Percentiles rank a stretch among this genome's conserved stretches.
Evolutionary conservation across 2,329 filamentous ascomycete species (phyloP).

Genomic region (Exophiala sp.): DNA sequence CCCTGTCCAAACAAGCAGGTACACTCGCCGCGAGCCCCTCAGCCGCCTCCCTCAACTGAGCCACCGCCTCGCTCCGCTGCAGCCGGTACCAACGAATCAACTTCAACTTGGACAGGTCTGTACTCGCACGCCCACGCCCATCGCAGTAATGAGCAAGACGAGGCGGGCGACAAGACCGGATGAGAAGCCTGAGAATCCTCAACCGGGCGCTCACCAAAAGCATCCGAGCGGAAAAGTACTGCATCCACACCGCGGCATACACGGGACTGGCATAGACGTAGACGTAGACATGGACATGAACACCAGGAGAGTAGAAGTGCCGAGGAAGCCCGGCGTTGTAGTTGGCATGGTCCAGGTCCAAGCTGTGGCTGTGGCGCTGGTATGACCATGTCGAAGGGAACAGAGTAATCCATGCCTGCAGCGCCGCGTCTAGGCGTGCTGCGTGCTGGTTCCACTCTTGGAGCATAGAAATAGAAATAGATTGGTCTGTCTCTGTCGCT

Average conservation of each 20-base stretch:
- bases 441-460: conserved; percentile 13
- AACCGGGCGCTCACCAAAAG: conserved; percentile 29
- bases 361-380: conserved; percentile 14
- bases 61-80: too few relatives aligned
- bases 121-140: too few relatives aligned
- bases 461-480: background rate
- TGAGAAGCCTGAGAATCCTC: conserved; percentile 21
- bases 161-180: conserved; percentile 15
- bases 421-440: conserved; percentile 11
- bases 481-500: too few relatives aligned
- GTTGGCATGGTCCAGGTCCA: conserved; percentile 2
- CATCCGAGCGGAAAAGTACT: conserved; percentile 30
- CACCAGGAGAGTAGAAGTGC: conserved; percentile 28
- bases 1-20: conserved; percentile 10
- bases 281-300: conserved; percentile 26
- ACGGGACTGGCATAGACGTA: conserved; percentile 27
- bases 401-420: conserved; percentile 13
- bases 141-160: too few relatives aligned
- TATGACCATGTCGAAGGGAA: conserved; percentile 13
- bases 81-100: too few relatives aligned
- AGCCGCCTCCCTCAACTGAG: conserved; percentile 3
- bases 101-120: too few relatives aligned
- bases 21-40: conserved; percentile 9
- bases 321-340: background rate
- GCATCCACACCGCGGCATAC: conserved; percentile 29